Conservation (phyloP, 805 yeast species). For the Saturnispora silvae region DNA sequence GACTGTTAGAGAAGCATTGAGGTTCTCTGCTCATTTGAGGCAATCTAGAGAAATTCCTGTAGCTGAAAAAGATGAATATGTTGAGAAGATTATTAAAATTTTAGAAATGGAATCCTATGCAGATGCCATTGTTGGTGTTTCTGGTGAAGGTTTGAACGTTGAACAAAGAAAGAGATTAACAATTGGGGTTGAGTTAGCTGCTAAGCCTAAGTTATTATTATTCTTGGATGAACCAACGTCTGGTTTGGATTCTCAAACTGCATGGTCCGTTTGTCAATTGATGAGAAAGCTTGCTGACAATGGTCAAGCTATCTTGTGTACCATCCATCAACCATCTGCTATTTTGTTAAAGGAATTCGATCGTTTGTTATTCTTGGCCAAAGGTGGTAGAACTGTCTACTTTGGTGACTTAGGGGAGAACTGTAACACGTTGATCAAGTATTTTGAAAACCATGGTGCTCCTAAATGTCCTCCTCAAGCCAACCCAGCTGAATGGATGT, state of each 20-base stretch:
- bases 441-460: constrained; percentile 59
- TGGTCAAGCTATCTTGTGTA: constrained; percentile 50
- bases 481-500: constrained; percentile 90
- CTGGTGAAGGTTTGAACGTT: constrained; percentile 43
- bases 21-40: constrained; percentile 41
- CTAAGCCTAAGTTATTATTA: constrained; percentile 41
- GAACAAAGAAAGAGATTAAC: constrained; percentile 46
- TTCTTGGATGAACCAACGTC: constrained; percentile 56
- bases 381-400: constrained; percentile 66
- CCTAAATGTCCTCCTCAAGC: constrained; percentile 56
- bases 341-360: constrained; percentile 69
- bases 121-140: constrained; percentile 42
- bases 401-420: constrained; percentile 64
- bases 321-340: constrained; percentile 84
- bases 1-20: constrained; percentile 45
- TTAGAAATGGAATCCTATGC: constrained; percentile 44
- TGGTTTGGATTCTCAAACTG: constrained; percentile 50
- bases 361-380: constrained; percentile 55
- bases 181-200: constrained; percentile 47
- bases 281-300: constrained; percentile 40
- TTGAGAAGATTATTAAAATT: constrained; percentile 38
- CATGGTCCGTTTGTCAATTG: constrained; percentile 48
- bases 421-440: constrained; percentile 43
- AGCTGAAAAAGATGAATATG: constrained; percentile 38
- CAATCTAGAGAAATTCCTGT: constrained; percentile 32